Evolutionary conservation across 2,329 filamentous ascomycete genomes (phyloP), one percentile per base, ranked within the genome.

Genomic region (Aspergillus sp.): DNA sequence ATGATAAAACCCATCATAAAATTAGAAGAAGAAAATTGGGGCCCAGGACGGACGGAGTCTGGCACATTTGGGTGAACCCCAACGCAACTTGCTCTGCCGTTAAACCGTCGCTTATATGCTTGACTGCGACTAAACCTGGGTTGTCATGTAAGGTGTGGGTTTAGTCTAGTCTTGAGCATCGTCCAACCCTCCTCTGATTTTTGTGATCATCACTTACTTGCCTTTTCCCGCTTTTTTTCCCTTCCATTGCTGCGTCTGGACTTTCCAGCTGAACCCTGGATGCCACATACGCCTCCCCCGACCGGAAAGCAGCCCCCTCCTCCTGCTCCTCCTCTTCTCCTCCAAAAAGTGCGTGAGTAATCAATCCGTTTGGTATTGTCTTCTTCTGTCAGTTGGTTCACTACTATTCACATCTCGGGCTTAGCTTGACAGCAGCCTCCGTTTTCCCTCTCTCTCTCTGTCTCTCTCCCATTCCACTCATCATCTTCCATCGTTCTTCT

Each of bases 1-100:
- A 50, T 50, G 47, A 50, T 30, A 50, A 32, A 44, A 27, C 17
- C 25, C 47, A 50, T 50, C 47, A 50, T 50, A 50, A 50, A 50
- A 17, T 50, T 50, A 50, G 47, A 32, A 50, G 47, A 50, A 19
- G 32, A 27, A 49, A 30, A 49, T 49, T 50, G 8, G 47, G 47
- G 17, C 25, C 47, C 47, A 21, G 41, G 41, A 19, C 19, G 41
- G 41, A 27, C 25, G 25, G 27, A 44, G 19, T 13, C 41, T 11
- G 41, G 17, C 41, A 44, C 15, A 11, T 13, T 42, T 44, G 47
- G 47, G 47, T n/a, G 23, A 50, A 30, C 47, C 47, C 47, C 47
- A 50, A 32, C 47, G 8, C 25, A 30, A 32, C 47, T 27, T 17
- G 47, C 5, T 27, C 19, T n/a, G 47, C 47, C 47, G 47, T 50